Conservation (phyloP, 2,329 filamentous ascomycete species). For the Mycocentrospora acerina region DNA sequence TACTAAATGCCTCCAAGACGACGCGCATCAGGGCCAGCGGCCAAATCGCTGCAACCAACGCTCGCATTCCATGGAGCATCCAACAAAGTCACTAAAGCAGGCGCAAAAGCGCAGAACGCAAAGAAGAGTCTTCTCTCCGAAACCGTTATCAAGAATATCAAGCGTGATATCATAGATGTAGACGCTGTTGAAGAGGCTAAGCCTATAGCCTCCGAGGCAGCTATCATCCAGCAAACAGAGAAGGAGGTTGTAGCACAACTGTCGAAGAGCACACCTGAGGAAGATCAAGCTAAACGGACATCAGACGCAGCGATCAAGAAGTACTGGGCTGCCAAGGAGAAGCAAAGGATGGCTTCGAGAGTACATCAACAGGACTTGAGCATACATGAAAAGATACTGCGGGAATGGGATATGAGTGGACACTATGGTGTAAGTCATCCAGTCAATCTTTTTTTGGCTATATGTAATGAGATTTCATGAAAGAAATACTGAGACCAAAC, state of each 20-base stretch:
- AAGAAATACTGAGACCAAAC: neutral
- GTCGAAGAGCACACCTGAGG: slow-evolving; percentile 37
- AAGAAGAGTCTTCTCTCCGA: slow-evolving; percentile 45
- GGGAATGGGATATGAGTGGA: slow-evolving; percentile 88
- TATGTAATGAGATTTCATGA: neutral
- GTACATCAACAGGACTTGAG: slow-evolving; percentile 77
- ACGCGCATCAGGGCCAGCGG: slow-evolving; percentile 42
- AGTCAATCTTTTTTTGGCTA: neutral
- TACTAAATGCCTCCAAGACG: slow-evolving; percentile 49
- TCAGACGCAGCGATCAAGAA: slow-evolving; percentile 67
- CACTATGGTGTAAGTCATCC: slow-evolving; percentile 77
- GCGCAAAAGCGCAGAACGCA: slow-evolving; percentile 35
- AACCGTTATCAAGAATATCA: slow-evolving; percentile 29
- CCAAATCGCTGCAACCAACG: slow-evolving; percentile 60
- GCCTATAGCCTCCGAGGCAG: slow-evolving; percentile 43
- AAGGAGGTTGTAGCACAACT: slow-evolving; percentile 33
- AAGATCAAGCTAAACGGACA: slow-evolving; percentile 64
- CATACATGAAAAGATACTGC: slow-evolving; percentile 78
- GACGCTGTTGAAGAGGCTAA: slow-evolving; percentile 26
- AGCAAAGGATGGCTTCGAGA: slow-evolving; percentile 64
- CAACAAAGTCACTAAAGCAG: slow-evolving; percentile 60
- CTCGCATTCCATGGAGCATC: slow-evolving; percentile 62
- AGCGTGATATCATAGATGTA: slow-evolving; percentile 21
- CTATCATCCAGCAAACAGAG: slow-evolving; percentile 42
- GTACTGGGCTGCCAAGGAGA: slow-evolving; percentile 78